Conservation (phyloP, 2,329 filamentous ascomycete species). For the Fusarium sororula region DNA sequence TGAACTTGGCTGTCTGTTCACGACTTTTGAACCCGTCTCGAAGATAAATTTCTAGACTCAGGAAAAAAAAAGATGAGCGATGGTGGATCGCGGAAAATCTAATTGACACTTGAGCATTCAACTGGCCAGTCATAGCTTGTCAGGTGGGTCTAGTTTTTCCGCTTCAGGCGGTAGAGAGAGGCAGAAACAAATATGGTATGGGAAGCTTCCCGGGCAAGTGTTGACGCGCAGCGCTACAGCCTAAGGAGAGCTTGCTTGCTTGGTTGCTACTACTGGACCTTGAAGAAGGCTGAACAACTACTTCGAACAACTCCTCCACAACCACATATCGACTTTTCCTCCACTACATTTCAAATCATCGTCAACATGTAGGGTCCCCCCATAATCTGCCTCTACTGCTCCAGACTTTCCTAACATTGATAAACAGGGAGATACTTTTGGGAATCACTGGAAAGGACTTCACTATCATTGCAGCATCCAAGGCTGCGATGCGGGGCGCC, state of each 20-base stretch:
- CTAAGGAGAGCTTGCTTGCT: conserved; percentile 45
- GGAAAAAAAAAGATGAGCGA: conserved; percentile 54
- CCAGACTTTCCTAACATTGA: conserved; percentile 18
- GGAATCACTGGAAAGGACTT: conserved; percentile 99
- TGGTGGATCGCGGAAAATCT: conserved; percentile 41
- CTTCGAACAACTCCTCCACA: conserved; percentile 30
- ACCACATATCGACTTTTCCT: conserved; percentile 24
- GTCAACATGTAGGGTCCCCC: conserved; percentile 38
- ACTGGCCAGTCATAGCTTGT: conserved; percentile 38
- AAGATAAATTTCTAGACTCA: conserved; percentile 42
- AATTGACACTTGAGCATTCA: neutral
- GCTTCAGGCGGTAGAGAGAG: conserved; percentile 45
- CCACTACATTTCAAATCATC: conserved; percentile 26
- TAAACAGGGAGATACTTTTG: conserved; percentile 89
- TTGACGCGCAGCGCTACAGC: conserved; percentile 53
- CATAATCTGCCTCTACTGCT: conserved; percentile 18
- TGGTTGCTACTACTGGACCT: conserved; percentile 38
- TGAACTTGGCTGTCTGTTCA: conserved; percentile 40
- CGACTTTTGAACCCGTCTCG: conserved; percentile 43
- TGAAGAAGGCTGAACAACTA: conserved; percentile 34
- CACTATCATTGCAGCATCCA: conserved; percentile 95
- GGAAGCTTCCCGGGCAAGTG: conserved; percentile 37
- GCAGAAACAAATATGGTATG: conserved; percentile 41
- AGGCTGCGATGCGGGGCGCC: conserved; percentile 97
- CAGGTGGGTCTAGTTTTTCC: conserved; percentile 45